Base-by-base conservation (phyloP, 2,329 filamentous ascomycete genomes). In the Cladosporium halotolerans region DNA sequence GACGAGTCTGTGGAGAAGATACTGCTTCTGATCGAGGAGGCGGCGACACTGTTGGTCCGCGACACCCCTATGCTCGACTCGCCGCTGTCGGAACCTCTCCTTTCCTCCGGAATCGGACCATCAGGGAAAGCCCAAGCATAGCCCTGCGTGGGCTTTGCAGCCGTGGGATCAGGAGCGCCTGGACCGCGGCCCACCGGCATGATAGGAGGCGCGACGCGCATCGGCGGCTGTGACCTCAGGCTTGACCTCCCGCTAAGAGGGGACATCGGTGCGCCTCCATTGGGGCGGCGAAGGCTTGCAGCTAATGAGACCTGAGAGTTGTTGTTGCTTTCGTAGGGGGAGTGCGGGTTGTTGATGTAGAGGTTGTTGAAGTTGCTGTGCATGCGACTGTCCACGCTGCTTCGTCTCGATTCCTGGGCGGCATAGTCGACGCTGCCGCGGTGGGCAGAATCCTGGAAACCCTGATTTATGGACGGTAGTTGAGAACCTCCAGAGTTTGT, bases 51-150 rank as follows among this genome's bases (percentile, higher is more conserved):
- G 66, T 86, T 89, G 56, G 86, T 81, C 55, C 87, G 78, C 9
- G 87, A 90, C 52, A 79, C 72, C 36, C 81, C 81, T 66, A 69
- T 66, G 69, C 64, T 76, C 62, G 73, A 73, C 44, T 73, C 72
- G 58, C 70, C 71, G 57, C 77, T 78, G 58, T 73, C 76, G 13
- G 73, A 76, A 32, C 69, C 72, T 54, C 74, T 66, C 51, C 73
- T 66, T 38, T 77, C 74, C 40, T 75, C 77, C 34, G 70, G 73
- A 54, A 86, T 82, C 49, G 84, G 80, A 51, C 86, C 82, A 64
- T 89, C 87, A 1, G 88, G 87, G 61, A 91, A 91, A 60, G 88
- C 88, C 87, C 88, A 92, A 4, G 88, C 85, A 67, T 86, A 87
- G 66, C 88, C 88, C 68, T 89, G 89, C 9, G 86, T 91, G 4